A percentile compares a stretch with the other conserved stretches of the same genome.
Conservation (phyloP, 305 asterid species). For the Fraxinus greggii region DNA sequence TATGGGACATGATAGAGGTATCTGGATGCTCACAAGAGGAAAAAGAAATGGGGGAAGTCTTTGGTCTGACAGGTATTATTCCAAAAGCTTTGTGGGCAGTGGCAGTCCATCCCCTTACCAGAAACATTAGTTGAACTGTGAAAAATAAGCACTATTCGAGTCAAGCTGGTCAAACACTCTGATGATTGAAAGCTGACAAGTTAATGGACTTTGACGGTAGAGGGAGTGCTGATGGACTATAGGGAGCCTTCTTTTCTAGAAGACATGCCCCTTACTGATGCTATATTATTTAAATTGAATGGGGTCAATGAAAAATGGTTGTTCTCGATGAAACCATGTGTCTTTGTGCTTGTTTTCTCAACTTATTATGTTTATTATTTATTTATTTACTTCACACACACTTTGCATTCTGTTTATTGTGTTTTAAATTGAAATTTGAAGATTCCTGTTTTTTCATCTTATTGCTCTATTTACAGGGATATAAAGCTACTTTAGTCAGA, state of each 20-base stretch:
- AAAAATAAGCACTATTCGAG: not conserved
- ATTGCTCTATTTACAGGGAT: slow-evolving; percentile 52
- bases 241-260: not conserved
- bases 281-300: not conserved
- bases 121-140: not conserved
- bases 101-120: not conserved
- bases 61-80: not conserved
- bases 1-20: not conserved
- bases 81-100: not conserved
- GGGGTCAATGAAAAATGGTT: not conserved
- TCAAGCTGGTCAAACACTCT: not conserved
- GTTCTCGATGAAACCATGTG: not conserved
- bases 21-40: not conserved
- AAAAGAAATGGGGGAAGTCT: not conserved
- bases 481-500: slow-evolving; percentile 40
- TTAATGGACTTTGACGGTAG: not conserved
- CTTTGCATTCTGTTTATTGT: not conserved
- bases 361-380: not conserved
- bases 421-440: slow-evolving; percentile 11
- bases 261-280: not conserved
- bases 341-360: not conserved
- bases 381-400: not conserved
- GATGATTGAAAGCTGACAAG: not conserved
- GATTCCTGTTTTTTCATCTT: slow-evolving; percentile 5
- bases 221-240: not conserved